These are phyloP conservation scores for Blastocystis sp. DNA, from an alignment of 352 stramenopile genomes.

Conservation along the genomic window DNA sequence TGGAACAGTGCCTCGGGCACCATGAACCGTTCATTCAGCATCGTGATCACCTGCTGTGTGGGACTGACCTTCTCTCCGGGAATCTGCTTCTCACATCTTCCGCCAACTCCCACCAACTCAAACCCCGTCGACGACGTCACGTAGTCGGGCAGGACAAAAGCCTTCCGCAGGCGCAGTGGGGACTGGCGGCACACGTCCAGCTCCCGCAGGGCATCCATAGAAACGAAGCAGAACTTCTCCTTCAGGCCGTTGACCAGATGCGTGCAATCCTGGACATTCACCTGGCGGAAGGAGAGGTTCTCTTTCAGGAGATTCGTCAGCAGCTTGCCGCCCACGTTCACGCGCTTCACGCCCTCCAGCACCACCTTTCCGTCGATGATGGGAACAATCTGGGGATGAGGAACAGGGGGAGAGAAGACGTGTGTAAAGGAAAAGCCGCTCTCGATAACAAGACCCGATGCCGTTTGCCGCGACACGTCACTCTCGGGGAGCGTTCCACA, in stretches of 20 bases:
- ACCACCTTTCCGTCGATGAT: slow-evolving; percentile 75
- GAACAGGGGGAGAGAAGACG: neutral
- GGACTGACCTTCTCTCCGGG: slow-evolving; percentile 24
- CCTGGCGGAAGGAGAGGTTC: slow-evolving; percentile 50
- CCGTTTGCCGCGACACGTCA: slow-evolving; percentile 2
- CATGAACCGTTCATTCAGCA: slow-evolving; percentile 61
- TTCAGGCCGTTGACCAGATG: slow-evolving; percentile 43
- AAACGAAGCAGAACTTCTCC: slow-evolving; percentile 54
- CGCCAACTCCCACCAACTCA: neutral
- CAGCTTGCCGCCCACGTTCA: slow-evolving; percentile 81
- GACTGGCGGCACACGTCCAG: neutral
- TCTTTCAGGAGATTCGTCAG: slow-evolving; percentile 84
- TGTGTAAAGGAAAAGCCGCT: slow-evolving; percentile 83
- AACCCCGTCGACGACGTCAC: slow-evolving; percentile 48
- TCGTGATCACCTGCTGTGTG: slow-evolving; percentile 24
- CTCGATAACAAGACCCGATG: slow-evolving; percentile 75
- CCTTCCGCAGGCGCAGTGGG: neutral
- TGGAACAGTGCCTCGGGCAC: slow-evolving; percentile 55
- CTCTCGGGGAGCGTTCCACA: neutral
- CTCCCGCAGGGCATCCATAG: slow-evolving; percentile 13
- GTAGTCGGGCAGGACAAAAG: slow-evolving; percentile 52
- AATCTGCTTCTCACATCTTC: neutral
- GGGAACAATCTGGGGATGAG: slow-evolving; percentile 73
- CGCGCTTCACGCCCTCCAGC: slow-evolving; percentile 57
- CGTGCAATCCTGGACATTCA: slow-evolving; percentile 59